These are phyloP conservation scores for Acacia crassicarpa DNA, from an alignment of 306 rosid genomes.

Conservation along the genomic window DNA sequence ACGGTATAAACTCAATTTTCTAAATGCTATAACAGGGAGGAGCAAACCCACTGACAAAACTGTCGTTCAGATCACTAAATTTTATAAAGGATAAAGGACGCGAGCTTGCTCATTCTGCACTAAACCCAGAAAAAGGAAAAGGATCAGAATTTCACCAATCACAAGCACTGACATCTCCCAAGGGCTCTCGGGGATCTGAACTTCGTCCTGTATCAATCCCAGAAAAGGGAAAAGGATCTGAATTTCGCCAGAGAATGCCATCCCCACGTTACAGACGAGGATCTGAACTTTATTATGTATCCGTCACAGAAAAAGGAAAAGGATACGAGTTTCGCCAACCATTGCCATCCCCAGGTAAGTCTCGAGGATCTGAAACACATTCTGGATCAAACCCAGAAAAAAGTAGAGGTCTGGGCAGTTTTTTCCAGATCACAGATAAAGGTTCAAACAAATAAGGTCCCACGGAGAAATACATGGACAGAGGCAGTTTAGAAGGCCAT, in stretches of 20 bases:
- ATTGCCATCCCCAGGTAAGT: neutral
- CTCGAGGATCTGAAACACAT: constrained; percentile 28
- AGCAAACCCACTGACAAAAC: constrained; percentile 59
- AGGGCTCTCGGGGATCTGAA: constrained; percentile 28
- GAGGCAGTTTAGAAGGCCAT: constrained; percentile 65
- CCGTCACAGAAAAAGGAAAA: constrained; percentile 21
- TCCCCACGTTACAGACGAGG: constrained; percentile 2
- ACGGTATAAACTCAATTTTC: constrained; percentile 35
- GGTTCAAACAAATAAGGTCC: constrained; percentile 40
- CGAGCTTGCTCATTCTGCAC: constrained; percentile 37
- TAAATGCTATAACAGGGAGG: constrained; percentile 60
- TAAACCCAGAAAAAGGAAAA: constrained; percentile 45
- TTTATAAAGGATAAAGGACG: constrained; percentile 75
- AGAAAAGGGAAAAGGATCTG: constrained; percentile 27
- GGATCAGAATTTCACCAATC: constrained; percentile 41
- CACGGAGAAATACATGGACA: constrained; percentile 48
- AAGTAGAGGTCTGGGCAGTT: constrained; percentile 36
- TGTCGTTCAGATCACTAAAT: constrained; percentile 66
- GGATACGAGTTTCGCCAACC: neutral
- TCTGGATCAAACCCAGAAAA: neutral
- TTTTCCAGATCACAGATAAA: constrained; percentile 30
- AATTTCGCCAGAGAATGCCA: neutral
- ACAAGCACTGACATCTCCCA: neutral
- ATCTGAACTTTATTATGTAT: constrained; percentile 5
- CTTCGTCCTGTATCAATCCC: neutral